Evolutionary conservation across 495 filamentous ascomycete genomes (phyloP).

Genomic region (Elasticomyces elasticus): DNA sequence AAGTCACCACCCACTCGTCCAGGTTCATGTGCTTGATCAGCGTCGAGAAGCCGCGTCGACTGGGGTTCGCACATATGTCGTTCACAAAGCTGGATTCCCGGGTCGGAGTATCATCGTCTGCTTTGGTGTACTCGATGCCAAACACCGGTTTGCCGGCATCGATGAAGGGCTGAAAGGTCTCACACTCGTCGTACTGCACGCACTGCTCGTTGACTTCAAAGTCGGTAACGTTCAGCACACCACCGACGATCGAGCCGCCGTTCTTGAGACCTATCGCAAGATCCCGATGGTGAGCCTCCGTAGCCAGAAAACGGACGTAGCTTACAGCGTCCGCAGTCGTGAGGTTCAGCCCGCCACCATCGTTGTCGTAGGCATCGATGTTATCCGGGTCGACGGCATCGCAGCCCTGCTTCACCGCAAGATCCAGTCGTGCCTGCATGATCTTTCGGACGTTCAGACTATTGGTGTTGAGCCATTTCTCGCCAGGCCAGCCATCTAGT

Average conservation of each 20-base stretch:
- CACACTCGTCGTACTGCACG: background rate
- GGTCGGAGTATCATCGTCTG: background rate
- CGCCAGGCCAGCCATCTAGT: background rate
- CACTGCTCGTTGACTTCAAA: background rate
- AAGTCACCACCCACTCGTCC: no score
- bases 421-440: background rate
- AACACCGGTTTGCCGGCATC: background rate
- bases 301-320: background rate
- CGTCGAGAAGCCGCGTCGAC: no score
- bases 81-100: no score
- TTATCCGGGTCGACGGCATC: background rate
- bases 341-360: background rate
- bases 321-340: background rate
- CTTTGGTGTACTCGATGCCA: background rate
- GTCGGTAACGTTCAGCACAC: background rate
- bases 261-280: background rate
- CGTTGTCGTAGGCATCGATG: conserved; percentile 2
- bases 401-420: background rate
- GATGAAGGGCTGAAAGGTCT: background rate
- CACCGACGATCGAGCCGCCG: background rate
- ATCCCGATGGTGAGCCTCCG: background rate
- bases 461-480: background rate
- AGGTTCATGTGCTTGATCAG: no score
- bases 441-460: background rate
- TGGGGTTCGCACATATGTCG: no score